Base-by-base conservation (phyloP, 176 grass and related monocot genomes). In the sorghum (Sorghum bicolor) region DNA sequence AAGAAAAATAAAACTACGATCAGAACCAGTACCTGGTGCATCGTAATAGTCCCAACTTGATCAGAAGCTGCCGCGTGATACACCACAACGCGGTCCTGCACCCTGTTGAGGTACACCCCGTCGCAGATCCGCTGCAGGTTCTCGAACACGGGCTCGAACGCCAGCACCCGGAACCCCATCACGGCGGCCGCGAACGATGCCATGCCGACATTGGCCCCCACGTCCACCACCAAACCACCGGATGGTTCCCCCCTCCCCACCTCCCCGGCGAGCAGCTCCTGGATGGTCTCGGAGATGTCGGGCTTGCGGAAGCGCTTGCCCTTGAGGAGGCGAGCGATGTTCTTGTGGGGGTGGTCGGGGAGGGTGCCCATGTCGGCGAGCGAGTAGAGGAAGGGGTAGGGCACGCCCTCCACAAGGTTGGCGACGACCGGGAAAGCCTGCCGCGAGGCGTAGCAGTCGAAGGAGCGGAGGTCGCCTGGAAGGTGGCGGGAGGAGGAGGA, bases 171-270 rank as follows among this genome's bases (percentile, higher is more conserved):
- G 79, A 92, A 92, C 60, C 96, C 96, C 91, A 98, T 98, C 33
- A 87, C 90, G 0, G 95, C 95, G 4, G 90, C 95, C 2, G 92
- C 90, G 80, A 97, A 97, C 10, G 95, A 30, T 1, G 92, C 95
- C 92, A 97, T 97, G 39, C 95, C 95, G 14, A 94, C 92, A 84
- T 97, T 97, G 72, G 88, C 90, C 62, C 95, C 95, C 5, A 97
- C 84, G 80, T 97, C 95, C 75, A 97, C 84, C 76, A 97, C 86
- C 86, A 93, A 48, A 1, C 90, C 88, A 1, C 6, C 75, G 29
- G 78, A 44, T 3, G 73, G 17, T 2, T 32, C 17, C 2, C 52
- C 73, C 74, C 41, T 88, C 30, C 75, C 77, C 0, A 83, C 32
- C 66, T 87, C 82, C 50, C 84, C 84, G 53, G 29, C 85, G 43